Conservation (phyloP, 768 basidiomycete species). For the Podaxis rugospora region DNA sequence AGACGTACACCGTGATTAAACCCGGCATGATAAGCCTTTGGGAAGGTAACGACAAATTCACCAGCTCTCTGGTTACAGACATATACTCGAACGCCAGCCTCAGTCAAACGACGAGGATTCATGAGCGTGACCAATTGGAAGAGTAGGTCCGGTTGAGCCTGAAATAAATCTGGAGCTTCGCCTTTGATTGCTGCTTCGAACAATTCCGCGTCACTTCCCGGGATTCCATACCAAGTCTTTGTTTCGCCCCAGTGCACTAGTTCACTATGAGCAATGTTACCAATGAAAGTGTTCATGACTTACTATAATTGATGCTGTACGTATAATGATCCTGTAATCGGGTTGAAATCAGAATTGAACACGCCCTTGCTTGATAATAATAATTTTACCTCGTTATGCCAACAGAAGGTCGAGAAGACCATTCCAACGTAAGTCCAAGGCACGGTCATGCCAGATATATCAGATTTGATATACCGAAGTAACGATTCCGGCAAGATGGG, state of each 20-base stretch:
- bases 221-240: conserved; percentile 99
- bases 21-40: conserved; percentile 96
- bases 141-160: conserved; percentile 93
- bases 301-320: conserved; percentile 92
- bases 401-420: conserved; percentile 98
- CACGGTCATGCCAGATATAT: conserved; percentile 99
- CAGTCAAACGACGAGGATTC: conserved; percentile 84
- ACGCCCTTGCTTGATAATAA: background rate
- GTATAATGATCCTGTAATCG: conserved; percentile 87
- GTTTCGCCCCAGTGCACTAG: conserved; percentile 99
- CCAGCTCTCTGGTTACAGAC: conserved; percentile 96
- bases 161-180: conserved; percentile 97
- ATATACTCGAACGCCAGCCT: conserved; percentile 88
- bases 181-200: conserved; percentile 94
- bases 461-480: conserved; percentile 95
- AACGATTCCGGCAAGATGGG: conserved; percentile 91
- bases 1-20: conserved; percentile 94
- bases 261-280: conserved; percentile 16
- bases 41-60: conserved; percentile 97
- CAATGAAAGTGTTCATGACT: conserved; percentile 26
- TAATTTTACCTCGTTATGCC: conserved; percentile 91
- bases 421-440: conserved; percentile 99
- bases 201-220: conserved; percentile 91
- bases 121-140: conserved; percentile 98
- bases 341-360: background rate